Percentiles rank a stretch among this genome's conserved stretches.
Evolutionary conservation across 2,329 filamentous ascomycete genomes (phyloP).

Genomic region (Apiospora kogelbergensis): DNA sequence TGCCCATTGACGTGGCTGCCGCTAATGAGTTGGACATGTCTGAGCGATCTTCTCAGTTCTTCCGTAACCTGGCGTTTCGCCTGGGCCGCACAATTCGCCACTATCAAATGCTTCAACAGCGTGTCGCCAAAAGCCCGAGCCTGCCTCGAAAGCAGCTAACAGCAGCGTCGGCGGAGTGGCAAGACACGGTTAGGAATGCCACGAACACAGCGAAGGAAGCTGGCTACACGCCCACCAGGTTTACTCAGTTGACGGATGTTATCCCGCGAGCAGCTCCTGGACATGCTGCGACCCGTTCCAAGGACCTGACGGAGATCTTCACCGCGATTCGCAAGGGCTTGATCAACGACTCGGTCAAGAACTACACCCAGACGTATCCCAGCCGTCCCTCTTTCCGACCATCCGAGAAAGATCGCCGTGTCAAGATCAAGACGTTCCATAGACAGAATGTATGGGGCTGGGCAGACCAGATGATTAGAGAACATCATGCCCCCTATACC

Average conservation of each 20-base stretch:
- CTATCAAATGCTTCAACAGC: conserved; percentile 20
- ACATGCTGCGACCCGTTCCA: conserved; percentile 25
- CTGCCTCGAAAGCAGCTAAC: not conserved
- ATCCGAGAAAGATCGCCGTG: conserved; percentile 20
- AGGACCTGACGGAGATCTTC: conserved; percentile 19
- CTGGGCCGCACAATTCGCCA: conserved; percentile 36
- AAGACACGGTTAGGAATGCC: not conserved
- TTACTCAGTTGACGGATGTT: not conserved
- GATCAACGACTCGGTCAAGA: conserved; percentile 43
- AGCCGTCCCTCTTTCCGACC: conserved; percentile 24
- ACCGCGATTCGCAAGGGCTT: conserved; percentile 37
- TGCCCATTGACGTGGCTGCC: conserved; percentile 24
- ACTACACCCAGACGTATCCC: conserved; percentile 43
- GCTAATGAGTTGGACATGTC: conserved; percentile 18
- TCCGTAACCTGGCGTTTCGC: conserved; percentile 38
- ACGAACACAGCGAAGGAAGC: not conserved
- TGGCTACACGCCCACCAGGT: not conserved
- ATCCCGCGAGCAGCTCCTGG: not conserved
- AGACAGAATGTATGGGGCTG: conserved; percentile 31
- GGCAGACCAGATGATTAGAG: conserved; percentile 29
- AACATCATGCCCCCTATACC: conserved; percentile 29
- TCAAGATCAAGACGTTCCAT: conserved; percentile 20
- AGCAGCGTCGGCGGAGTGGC: not conserved
- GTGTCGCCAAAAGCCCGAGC: not conserved
- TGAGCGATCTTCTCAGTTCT: conserved; percentile 28